These are phyloP conservation scores for Ajuga chamaepitys DNA, from an alignment of 257 asterid species.

Conservation along the genomic window DNA sequence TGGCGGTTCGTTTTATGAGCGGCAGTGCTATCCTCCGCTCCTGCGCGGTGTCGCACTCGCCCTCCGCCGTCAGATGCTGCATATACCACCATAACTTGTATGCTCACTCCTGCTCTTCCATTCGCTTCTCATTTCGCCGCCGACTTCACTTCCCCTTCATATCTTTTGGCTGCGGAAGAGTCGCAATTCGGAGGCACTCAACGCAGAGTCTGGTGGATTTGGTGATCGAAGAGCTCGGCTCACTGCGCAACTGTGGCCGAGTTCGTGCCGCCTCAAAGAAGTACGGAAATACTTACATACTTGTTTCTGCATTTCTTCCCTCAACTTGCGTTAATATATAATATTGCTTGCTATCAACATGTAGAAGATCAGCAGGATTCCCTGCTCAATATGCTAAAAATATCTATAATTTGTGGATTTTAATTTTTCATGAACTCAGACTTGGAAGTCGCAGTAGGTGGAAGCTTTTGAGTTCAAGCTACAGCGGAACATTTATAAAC, in stretches of 20 bases:
- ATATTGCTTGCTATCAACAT: background rate
- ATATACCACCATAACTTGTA: constrained; percentile 21
- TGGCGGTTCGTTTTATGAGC: constrained; percentile 79
- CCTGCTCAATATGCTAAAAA: background rate
- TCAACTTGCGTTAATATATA: background rate
- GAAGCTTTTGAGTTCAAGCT: background rate
- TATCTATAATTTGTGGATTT: background rate
- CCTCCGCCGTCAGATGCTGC: constrained; percentile 33
- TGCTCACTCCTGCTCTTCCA: constrained; percentile 20
- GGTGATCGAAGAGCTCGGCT: constrained; percentile 47
- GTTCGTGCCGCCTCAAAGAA: constrained; percentile 55
- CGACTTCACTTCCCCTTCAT: constrained; percentile 19
- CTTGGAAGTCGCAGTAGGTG: constrained; percentile 1
- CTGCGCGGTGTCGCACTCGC: constrained; percentile 55
- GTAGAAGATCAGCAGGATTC: background rate
- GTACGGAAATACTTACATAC: constrained; percentile 29
- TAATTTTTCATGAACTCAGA: background rate
- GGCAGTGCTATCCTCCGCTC: constrained; percentile 54
- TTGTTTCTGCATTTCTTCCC: constrained; percentile 1
- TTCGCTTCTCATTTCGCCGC: constrained; percentile 26
- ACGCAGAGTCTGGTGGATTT: constrained; percentile 49
- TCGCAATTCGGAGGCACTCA: constrained; percentile 43
- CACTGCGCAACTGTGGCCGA: constrained; percentile 37
- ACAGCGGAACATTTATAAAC: background rate
- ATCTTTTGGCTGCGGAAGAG: constrained; percentile 20